Evolutionary conservation across 345 rosid genomes (phyloP).

Genomic region (Rhodamnia rubescens): DNA sequence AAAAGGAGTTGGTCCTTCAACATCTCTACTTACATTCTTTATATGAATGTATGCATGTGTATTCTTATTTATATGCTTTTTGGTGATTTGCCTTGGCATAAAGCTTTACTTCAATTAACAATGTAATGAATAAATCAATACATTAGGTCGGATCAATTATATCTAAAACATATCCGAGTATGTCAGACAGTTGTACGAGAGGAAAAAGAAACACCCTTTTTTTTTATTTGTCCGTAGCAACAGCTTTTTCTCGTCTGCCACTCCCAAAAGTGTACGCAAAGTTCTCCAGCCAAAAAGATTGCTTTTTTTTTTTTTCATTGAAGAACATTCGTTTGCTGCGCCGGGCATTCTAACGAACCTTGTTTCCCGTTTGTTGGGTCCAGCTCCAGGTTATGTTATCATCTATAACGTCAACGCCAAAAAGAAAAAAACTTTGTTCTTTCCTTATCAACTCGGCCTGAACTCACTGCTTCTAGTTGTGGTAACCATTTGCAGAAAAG

Average conservation of each 20-base stretch:
- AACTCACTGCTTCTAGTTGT: neutral
- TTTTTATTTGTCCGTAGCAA: neutral
- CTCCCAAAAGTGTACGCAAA: neutral
- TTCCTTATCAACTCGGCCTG: neutral
- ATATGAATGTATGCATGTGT: neutral
- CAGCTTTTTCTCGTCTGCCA: neutral
- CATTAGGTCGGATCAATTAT: neutral
- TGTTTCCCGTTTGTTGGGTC: neutral
- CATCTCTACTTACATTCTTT: neutral
- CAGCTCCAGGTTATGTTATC: neutral
- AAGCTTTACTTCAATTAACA: neutral
- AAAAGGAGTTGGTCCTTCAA: neutral
- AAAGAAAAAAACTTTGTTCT: neutral
- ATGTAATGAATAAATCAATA: neutral
- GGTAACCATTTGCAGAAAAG: neutral
- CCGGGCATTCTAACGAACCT: neutral
- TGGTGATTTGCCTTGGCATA: neutral
- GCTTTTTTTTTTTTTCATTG: neutral
- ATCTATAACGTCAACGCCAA: too few species aligned
- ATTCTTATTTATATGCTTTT: too few species aligned
- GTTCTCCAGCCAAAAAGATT: neutral
- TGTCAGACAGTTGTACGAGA: too few species aligned
- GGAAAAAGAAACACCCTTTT: neutral
- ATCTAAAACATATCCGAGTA: neutral
- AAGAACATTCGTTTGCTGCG: neutral